Percentiles rank a stretch among this genome's conserved stretches.
Conservation (phyloP, 257 asterid genomes). For the Solanum okadae region DNA sequence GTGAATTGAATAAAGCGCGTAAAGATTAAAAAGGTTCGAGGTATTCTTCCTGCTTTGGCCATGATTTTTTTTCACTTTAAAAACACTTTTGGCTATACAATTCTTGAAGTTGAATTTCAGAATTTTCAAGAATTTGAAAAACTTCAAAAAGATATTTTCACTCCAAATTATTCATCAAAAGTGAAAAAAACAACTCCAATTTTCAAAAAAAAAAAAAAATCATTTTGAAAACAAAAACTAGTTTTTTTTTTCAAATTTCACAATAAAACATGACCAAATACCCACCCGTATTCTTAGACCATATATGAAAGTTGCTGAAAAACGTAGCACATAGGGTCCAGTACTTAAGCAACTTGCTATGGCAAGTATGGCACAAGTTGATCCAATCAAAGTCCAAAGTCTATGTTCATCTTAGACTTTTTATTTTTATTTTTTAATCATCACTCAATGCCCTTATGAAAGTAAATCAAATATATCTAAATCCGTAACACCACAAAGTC, state of each 20-base stretch:
- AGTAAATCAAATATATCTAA: neutral
- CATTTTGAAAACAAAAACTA: neutral
- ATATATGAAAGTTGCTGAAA: neutral
- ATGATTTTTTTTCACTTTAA: too few relatives aligned
- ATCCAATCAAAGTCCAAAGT: neutral
- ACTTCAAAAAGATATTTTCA: too few relatives aligned
- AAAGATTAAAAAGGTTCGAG: neutral
- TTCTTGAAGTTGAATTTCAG: too few relatives aligned
- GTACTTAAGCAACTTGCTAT: neutral
- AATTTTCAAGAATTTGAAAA: too few relatives aligned
- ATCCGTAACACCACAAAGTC: neutral
- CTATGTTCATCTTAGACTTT: neutral
- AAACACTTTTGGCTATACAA: too few relatives aligned
- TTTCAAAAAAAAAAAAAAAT: too few relatives aligned
- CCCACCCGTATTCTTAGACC: neutral
- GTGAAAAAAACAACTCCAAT: too few relatives aligned
- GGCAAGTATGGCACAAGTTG: neutral
- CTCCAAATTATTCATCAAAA: neutral
- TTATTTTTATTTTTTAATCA: neutral
- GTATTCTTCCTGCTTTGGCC: neutral
- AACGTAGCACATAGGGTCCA: neutral
- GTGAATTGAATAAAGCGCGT: neutral
- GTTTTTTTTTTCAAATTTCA: too few relatives aligned
- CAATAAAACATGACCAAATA: neutral
- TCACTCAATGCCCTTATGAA: neutral